These are phyloP conservation scores for Monilinia fructigena DNA, from an alignment of 2,329 filamentous ascomycete species.

Conservation along the genomic window DNA sequence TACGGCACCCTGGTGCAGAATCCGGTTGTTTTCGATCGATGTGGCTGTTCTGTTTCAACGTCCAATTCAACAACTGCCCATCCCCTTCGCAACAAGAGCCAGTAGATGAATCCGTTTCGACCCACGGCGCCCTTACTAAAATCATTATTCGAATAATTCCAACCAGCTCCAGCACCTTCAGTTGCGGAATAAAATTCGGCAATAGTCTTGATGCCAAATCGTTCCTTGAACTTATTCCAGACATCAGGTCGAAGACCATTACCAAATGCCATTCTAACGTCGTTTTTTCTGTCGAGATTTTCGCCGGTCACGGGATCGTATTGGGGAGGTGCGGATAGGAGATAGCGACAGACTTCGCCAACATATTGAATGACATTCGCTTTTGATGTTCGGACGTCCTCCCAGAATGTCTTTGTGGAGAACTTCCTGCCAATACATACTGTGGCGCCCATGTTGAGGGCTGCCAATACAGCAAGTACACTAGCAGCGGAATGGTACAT, in stretches of 20 bases:
- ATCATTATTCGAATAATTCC: constrained; percentile 72
- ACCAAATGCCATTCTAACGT: constrained; percentile 73
- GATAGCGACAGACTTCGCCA: constrained; percentile 81
- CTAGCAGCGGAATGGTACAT: constrained; percentile 81
- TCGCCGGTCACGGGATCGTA: constrained; percentile 63
- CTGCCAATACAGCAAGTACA: constrained; percentile 64
- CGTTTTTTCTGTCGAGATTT: constrained; percentile 69
- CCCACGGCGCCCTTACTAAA: constrained; percentile 77
- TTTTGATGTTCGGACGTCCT: constrained; percentile 66
- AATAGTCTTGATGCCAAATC: constrained; percentile 72
- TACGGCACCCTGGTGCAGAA: constrained; percentile 59
- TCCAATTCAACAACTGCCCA: constrained; percentile 68
- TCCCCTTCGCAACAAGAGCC: constrained; percentile 50
- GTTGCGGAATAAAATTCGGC: constrained; percentile 81
- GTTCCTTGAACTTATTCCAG: constrained; percentile 79
- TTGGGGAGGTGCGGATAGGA: constrained; percentile 64
- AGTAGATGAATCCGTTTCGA: constrained; percentile 62
- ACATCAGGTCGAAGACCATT: constrained; percentile 85
- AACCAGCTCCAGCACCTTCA: constrained; percentile 66
- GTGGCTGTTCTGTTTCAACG: constrained; percentile 65
- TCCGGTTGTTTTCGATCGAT: constrained; percentile 66
- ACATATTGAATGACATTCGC: constrained; percentile 84
- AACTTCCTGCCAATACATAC: constrained; percentile 75
- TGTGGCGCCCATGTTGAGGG: constrained; percentile 61
- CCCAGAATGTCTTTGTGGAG: constrained; percentile 74